Conservation (phyloP, 2,329 filamentous ascomycete genomes). For the Fusarium nurragi region DNA sequence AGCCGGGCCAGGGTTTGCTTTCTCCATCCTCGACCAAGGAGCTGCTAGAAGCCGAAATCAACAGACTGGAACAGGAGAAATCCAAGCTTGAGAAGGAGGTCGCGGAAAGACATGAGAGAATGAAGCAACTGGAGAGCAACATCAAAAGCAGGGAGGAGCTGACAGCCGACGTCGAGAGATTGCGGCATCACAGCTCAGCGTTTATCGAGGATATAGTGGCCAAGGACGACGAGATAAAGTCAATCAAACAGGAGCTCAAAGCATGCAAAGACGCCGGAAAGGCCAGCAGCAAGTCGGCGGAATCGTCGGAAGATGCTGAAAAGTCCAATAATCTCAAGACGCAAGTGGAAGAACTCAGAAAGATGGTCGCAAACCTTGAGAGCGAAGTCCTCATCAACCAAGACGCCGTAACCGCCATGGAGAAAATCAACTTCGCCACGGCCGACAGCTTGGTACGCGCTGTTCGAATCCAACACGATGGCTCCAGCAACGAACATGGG, state of each 20-base stretch:
- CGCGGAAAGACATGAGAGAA: background rate
- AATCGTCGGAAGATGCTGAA: background rate
- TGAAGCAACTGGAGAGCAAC: no score
- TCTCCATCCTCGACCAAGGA: background rate
- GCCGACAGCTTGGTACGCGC: slow-evolving; percentile 11
- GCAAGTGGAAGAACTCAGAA: background rate
- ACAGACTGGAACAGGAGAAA: background rate
- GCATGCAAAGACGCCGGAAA: background rate
- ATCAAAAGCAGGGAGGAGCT: background rate
- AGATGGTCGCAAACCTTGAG: background rate
- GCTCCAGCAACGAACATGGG: background rate
- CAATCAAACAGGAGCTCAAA: background rate
- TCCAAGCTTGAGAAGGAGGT: background rate
- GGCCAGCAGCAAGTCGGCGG: background rate
- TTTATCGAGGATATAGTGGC: background rate
- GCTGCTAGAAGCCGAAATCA: background rate
- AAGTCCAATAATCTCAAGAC: background rate
- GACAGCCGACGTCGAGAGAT: background rate
- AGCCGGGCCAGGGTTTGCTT: no score
- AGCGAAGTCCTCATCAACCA: background rate
- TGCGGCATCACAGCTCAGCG: background rate
- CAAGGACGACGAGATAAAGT: background rate
- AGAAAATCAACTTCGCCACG: slow-evolving; percentile 1
- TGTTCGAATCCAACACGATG: background rate
- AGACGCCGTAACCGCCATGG: background rate